Conservation (phyloP, 345 rosid genomes). For the Eucalyptus marginata region DNA sequence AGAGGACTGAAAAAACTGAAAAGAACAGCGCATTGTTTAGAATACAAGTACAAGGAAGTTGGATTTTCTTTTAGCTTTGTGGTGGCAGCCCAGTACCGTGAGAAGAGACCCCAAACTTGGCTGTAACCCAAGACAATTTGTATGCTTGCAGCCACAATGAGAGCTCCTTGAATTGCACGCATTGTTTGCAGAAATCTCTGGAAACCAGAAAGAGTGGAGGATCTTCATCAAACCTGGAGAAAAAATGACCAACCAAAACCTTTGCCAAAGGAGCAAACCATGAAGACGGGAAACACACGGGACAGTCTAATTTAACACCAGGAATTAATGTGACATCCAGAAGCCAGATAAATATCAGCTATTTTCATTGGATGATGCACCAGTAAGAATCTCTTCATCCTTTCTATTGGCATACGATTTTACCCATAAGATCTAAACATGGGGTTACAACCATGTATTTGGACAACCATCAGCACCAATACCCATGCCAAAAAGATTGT, state of each 20-base stretch:
- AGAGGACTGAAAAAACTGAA: slow-evolving; percentile 84
- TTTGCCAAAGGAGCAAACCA: not conserved
- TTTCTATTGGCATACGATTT: not conserved
- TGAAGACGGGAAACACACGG: not conserved
- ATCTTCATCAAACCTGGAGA: slow-evolving; percentile 22
- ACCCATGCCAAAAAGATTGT: not conserved
- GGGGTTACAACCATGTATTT: not conserved
- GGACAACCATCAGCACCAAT: not conserved
- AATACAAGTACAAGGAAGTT: not conserved
- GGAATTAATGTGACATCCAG: not conserved
- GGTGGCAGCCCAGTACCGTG: slow-evolving; percentile 29
- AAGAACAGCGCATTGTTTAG: not conserved
- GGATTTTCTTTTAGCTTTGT: not conserved
- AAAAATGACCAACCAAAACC: not conserved
- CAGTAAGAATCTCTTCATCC: not conserved
- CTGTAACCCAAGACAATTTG: slow-evolving; percentile 86
- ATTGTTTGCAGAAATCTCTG: slow-evolving; percentile 91
- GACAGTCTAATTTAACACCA: not conserved
- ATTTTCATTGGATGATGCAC: not conserved
- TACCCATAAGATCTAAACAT: not conserved
- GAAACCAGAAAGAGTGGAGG: slow-evolving; percentile 35
- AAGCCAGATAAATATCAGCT: not conserved
- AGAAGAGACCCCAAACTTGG: slow-evolving; percentile 88
- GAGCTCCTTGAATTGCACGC: slow-evolving; percentile 89
- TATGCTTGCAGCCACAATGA: slow-evolving; percentile 80